These are phyloP conservation scores for Vitis hybrid DNA, from an alignment of 177 flowering plant species.

Conservation along the genomic window DNA sequence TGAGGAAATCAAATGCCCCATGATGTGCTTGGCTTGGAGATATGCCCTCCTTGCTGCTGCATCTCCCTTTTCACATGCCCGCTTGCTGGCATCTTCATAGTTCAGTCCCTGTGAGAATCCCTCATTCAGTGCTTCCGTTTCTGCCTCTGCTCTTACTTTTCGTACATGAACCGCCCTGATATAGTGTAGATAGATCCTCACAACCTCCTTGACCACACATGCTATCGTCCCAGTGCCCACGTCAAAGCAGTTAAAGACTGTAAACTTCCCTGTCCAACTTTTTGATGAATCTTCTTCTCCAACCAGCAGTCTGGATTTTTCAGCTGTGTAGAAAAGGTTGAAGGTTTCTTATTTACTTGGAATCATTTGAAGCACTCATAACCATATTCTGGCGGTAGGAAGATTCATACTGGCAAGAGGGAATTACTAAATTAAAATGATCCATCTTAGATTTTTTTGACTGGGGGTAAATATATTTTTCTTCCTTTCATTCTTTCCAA, in stretches of 20 bases:
- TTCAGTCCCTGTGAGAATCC: no score
- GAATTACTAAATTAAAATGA: no score
- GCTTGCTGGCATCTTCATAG: no score
- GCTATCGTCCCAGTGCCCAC: slow-evolving; percentile 15
- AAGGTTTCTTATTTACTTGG: no score
- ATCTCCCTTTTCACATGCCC: no score
- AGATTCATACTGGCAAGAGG: no score
- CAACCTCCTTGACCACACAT: slow-evolving; percentile 8
- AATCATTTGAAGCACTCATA: no score
- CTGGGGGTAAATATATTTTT: no score
- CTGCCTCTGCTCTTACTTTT: background rate
- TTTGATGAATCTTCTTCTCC: slow-evolving; percentile 8
- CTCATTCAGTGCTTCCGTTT: background rate
- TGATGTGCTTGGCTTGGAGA: slow-evolving; percentile 7
- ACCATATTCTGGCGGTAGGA: no score
- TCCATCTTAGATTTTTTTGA: no score
- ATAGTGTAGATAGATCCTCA: slow-evolving; percentile 6
- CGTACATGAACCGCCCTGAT: background rate
- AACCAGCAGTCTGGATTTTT: slow-evolving; percentile 12
- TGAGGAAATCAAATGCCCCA: background rate
- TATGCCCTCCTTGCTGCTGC: background rate
- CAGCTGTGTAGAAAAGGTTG: slow-evolving; percentile 8
- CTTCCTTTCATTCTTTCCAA: no score
- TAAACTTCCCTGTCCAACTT: slow-evolving; percentile 11
- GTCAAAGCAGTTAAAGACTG: slow-evolving; percentile 17